Percentiles rank a stretch among this genome's conserved stretches.
phyloP scores from a whole-genome alignment of 495 filamentous ascomycete species.

The Aspergillus steynii region DNA sequence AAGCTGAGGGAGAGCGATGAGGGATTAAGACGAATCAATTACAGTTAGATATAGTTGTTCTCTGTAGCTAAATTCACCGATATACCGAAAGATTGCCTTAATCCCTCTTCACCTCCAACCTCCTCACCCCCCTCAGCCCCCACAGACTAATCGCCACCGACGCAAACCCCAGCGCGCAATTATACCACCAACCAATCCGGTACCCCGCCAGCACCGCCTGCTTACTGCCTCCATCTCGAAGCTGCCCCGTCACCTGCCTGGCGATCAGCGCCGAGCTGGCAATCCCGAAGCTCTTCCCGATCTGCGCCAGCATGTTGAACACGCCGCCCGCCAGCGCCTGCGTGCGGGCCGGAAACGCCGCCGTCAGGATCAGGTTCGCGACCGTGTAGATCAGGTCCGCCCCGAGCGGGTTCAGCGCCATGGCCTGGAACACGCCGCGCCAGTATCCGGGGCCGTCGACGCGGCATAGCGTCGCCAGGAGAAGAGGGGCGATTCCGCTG shows the following conservation, averaged over 20 bases:
- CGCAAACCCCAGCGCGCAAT: conserved; percentile 43
- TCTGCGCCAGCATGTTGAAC: conserved; percentile 56
- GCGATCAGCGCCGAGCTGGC: conserved; percentile 52
- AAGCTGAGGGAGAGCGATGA: no score
- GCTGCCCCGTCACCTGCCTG: conserved; percentile 36
- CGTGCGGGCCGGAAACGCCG: conserved; percentile 47
- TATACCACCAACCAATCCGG: conserved; percentile 52
- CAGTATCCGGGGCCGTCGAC: conserved; percentile 49
- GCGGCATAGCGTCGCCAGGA: conserved; percentile 33
- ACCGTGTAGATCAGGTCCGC: conserved; percentile 54
- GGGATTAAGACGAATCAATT: no score
- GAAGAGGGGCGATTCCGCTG: conserved; percentile 40
- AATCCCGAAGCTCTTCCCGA: conserved; percentile 54
- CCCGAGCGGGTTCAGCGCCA: conserved; percentile 43
- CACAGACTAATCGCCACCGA: conserved; percentile 37
- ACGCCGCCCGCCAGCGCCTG: conserved; percentile 58
- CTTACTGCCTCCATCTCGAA: conserved; percentile 15
- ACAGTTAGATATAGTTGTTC: no score
- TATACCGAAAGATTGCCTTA: not conserved
- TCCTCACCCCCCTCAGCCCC: conserved; percentile 34
- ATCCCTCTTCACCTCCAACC: conserved; percentile 25
- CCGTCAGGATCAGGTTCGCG: conserved; percentile 54
- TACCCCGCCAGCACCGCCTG: conserved; percentile 49
- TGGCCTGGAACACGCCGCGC: conserved; percentile 42
- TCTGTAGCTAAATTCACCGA: no score